Conservation (phyloP, 2,329 filamentous ascomycete species). For the Fusarium multiceps region DNA sequence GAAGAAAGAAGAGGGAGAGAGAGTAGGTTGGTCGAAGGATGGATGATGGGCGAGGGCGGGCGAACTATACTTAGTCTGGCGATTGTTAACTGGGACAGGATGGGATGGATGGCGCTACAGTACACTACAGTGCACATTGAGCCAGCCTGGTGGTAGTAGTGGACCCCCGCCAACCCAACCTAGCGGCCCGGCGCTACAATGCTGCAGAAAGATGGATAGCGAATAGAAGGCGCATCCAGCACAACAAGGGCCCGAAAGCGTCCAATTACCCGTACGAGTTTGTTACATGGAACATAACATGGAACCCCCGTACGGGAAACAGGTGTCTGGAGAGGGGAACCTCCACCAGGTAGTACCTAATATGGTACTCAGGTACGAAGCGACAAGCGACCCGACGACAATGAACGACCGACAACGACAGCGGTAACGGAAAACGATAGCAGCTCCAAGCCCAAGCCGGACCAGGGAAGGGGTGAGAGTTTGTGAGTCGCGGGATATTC, state of each 20-base stretch:
- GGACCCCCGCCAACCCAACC: constrained; percentile 27
- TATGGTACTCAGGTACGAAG: neutral
- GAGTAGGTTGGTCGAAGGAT: constrained; percentile 25
- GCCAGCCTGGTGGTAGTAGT: constrained; percentile 45
- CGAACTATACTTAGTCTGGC: constrained; percentile 42
- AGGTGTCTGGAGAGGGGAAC: constrained; percentile 15
- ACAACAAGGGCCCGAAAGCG: constrained; percentile 23
- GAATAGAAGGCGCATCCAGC: constrained; percentile 33
- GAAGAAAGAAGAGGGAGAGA: constrained; percentile 19
- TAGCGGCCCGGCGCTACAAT: constrained; percentile 42
- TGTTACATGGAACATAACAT: constrained; percentile 17
- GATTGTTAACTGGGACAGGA: constrained; percentile 38
- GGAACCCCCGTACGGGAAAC: constrained; percentile 29
- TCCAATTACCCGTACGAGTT: constrained; percentile 42
- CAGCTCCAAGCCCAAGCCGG: neutral
- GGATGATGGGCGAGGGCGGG: constrained; percentile 39
- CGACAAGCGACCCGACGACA: neutral
- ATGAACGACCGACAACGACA: neutral
- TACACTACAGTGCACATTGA: constrained; percentile 32
- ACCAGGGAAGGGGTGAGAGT: constrained; percentile 7
- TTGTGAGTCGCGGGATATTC: constrained; percentile 11
- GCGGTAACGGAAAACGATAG: constrained; percentile 2
- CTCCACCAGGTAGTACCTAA: neutral
- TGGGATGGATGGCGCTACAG: constrained; percentile 33
- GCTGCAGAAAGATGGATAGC: constrained; percentile 35